Evolutionary conservation across 1,284 basidiomycete genomes (phyloP).

Genomic region (Serendipita sp.): DNA sequence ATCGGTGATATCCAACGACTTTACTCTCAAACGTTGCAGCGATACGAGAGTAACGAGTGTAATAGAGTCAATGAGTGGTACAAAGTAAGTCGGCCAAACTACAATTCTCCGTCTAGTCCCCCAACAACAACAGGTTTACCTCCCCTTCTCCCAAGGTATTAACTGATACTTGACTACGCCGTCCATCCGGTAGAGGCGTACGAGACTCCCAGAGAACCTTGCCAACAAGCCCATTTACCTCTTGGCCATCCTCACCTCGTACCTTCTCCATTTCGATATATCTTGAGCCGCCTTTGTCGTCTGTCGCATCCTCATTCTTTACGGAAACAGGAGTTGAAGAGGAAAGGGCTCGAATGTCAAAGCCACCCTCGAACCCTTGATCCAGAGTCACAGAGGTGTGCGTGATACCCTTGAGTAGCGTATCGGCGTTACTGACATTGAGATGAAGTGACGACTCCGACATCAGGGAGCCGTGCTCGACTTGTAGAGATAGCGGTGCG

Average conservation of each 20-base stretch:
- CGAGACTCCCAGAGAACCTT: constrained; percentile 2
- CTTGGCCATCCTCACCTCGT: background rate
- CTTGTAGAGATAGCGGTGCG: background rate
- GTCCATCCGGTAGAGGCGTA: background rate
- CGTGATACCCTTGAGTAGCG: background rate
- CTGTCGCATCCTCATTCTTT: background rate
- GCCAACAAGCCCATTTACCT: background rate
- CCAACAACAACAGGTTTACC: background rate
- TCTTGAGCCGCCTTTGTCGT: background rate
- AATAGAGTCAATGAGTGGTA: too few species aligned
- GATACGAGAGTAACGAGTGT: background rate
- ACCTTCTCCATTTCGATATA: background rate
- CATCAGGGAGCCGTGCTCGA: background rate
- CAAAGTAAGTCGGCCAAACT: too few species aligned
- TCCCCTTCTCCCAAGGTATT: background rate
- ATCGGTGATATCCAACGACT: background rate
- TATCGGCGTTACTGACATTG: background rate
- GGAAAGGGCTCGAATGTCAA: background rate
- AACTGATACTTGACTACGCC: background rate
- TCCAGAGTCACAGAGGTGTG: background rate
- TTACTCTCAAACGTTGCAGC: background rate
- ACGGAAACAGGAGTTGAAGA: background rate
- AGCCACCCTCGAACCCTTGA: background rate
- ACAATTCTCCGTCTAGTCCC: background rate
- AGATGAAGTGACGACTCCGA: background rate